Percentiles rank a stretch among this genome's conserved stretches.
Conservation (phyloP, 2,329 filamentous ascomycete genomes). For the Penicillium hordei region DNA sequence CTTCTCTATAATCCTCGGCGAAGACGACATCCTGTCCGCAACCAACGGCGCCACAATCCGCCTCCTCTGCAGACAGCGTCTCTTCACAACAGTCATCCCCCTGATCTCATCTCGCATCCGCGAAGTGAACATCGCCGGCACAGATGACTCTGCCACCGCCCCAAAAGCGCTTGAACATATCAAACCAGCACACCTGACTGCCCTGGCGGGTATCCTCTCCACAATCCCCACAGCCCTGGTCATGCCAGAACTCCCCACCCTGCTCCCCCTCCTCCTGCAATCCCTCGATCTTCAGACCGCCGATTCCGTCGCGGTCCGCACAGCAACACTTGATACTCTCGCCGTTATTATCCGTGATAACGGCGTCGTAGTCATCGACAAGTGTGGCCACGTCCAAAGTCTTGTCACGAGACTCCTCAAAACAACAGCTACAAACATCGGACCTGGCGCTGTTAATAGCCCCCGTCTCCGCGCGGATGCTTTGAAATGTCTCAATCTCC, state of each 20-base stretch:
- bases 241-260: conserved; percentile 56
- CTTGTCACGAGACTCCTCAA: conserved; percentile 58
- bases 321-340: conserved; percentile 60
- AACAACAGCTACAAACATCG: conserved; percentile 34
- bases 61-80: conserved; percentile 62
- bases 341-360: conserved; percentile 59
- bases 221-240: conserved; percentile 61
- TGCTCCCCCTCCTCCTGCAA: conserved; percentile 63
- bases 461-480: conserved; percentile 37
- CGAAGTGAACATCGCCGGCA: conserved; percentile 35
- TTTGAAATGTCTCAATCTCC: conserved; percentile 40
- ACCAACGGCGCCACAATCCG: conserved; percentile 63
- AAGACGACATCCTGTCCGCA: conserved; percentile 61
- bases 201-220: conserved; percentile 61
- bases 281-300: conserved; percentile 56
- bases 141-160: conserved; percentile 33
- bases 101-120: conserved; percentile 56
- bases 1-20: conserved; percentile 59
- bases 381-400: conserved; percentile 57
- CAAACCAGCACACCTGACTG: conserved; percentile 64
- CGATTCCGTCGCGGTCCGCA: conserved; percentile 55
- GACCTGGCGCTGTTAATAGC: conserved; percentile 21
- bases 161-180: conserved; percentile 30
- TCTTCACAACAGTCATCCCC: conserved; percentile 61
- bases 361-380: conserved; percentile 50